These are phyloP conservation scores for Bretschneidera sinensis DNA, from an alignment of 345 rosid species.

Conservation along the genomic window DNA sequence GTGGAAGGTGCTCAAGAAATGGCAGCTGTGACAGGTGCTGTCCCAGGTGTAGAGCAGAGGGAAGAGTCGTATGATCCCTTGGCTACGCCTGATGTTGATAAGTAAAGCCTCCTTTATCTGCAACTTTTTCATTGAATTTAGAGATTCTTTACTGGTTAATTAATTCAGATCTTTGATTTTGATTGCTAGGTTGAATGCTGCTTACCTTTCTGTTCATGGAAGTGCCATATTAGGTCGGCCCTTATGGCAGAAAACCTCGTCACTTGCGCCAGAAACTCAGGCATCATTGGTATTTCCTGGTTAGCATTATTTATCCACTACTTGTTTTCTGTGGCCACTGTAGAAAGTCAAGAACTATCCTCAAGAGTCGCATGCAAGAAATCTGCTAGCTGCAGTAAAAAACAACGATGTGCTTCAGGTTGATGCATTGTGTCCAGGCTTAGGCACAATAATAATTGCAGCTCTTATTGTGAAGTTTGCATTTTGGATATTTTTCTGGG, in stretches of 20 bases:
- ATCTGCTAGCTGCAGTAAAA: not conserved
- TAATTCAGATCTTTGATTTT: slow-evolving; percentile 16
- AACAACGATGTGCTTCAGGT: not conserved
- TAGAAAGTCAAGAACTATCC: no score
- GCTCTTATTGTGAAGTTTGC: no score
- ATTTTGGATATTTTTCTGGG: no score
- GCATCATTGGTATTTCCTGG: not conserved
- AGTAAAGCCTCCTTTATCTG: slow-evolving; percentile 32
- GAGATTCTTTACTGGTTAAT: slow-evolving; percentile 10
- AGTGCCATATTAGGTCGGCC: slow-evolving; percentile 67
- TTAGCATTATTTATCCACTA: not conserved
- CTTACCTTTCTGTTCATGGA: slow-evolving; percentile 76
- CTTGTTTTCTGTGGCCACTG: not conserved
- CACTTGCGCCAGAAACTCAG: slow-evolving; percentile 40
- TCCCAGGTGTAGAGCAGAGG: slow-evolving; percentile 53
- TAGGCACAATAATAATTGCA: not conserved
- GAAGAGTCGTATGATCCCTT: slow-evolving; percentile 75
- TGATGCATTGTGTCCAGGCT: no score
- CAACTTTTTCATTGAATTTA: not conserved
- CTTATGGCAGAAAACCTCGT: slow-evolving; percentile 62
- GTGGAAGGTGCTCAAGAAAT: slow-evolving; percentile 71
- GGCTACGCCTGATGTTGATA: slow-evolving; percentile 84
- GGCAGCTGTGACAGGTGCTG: slow-evolving; percentile 40
- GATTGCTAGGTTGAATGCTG: slow-evolving; percentile 62
- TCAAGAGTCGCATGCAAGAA: not conserved